A percentile compares a stretch with the other conserved stretches of the same genome.
These are phyloP conservation scores for Glebionis coronaria DNA, from an alignment of 129 eudicot genomes.

Conservation along the genomic window DNA sequence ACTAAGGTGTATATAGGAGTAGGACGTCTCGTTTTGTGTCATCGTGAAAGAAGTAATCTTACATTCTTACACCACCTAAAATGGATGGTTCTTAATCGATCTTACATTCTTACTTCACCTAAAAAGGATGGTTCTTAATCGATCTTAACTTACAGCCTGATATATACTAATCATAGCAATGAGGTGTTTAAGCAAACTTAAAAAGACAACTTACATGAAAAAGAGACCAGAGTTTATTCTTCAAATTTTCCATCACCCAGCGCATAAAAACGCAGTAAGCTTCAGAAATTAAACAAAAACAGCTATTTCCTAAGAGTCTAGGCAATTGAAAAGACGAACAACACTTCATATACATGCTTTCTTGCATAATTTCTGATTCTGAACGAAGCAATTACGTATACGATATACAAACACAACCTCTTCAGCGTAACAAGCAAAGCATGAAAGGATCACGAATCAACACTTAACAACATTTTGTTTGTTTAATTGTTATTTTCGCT, in stretches of 20 bases:
- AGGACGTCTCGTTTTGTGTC: neutral
- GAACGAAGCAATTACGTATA: conserved; percentile 15
- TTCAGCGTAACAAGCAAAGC: conserved; percentile 21
- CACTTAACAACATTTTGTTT: conserved; percentile 25
- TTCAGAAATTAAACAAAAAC: conserved; percentile 25
- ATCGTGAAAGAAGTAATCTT: conserved; percentile 7
- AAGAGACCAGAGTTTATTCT: conserved; percentile 27
- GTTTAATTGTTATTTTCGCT: conserved; percentile 24
- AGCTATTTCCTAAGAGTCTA: conserved; percentile 24
- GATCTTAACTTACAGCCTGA: neutral
- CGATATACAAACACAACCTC: conserved; percentile 12
- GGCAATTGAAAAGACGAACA: conserved; percentile 16
- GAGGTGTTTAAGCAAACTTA: neutral
- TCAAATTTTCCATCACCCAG: conserved; percentile 27
- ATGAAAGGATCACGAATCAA: conserved; percentile 5
- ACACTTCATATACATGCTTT: conserved; percentile 20
- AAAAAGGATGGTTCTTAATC: too few species aligned
- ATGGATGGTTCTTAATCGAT: neutral
- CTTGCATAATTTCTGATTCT: conserved; percentile 23
- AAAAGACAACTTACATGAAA: conserved; percentile 33
- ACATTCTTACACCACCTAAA: neutral
- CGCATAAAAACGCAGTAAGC: conserved; percentile 13
- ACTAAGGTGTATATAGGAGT: neutral
- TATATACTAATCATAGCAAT: neutral
- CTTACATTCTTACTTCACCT: neutral